Evolutionary conservation across 2,329 filamentous ascomycete species (phyloP).

Genomic region (Fusarium liriodendri): DNA sequence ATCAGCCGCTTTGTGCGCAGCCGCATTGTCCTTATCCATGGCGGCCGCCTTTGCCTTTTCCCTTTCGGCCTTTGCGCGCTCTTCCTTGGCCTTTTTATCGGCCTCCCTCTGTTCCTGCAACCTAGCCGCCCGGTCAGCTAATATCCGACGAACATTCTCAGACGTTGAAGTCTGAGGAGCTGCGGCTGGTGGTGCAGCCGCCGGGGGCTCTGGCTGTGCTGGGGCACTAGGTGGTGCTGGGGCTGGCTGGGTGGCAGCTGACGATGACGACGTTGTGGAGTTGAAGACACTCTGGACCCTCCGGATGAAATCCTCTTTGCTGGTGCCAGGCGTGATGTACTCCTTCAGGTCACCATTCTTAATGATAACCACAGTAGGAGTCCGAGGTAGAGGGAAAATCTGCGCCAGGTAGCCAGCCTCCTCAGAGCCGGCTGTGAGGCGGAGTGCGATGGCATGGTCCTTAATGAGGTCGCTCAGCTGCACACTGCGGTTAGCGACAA

Average conservation of each 20-base stretch:
- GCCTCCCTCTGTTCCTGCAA: constrained; percentile 56
- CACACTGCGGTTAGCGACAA: constrained; percentile 26
- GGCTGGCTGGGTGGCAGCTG: constrained; percentile 26
- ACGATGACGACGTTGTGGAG: constrained; percentile 28
- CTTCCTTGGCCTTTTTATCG: constrained; percentile 62
- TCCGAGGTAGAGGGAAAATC: constrained; percentile 82
- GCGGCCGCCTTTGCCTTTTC: constrained; percentile 54
- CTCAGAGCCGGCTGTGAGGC: constrained; percentile 77
- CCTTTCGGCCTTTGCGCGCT: constrained; percentile 57
- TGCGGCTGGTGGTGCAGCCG: constrained; percentile 27
- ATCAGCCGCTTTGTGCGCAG: constrained; percentile 61
- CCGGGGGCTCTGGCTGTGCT: constrained; percentile 35
- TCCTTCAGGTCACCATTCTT: constrained; percentile 82
- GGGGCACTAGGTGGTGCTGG: constrained; percentile 22
- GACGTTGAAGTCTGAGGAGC: constrained; percentile 42
- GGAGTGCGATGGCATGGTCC: constrained; percentile 75
- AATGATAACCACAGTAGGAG: constrained; percentile 85
- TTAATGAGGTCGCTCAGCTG: constrained; percentile 68
- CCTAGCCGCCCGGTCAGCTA: constrained; percentile 63
- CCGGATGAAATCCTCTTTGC: constrained; percentile 73
- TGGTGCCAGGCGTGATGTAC: constrained; percentile 74
- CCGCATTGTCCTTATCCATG: constrained; percentile 44
- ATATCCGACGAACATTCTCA: constrained; percentile 51
- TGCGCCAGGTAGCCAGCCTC: constrained; percentile 86
- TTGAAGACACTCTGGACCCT: constrained; percentile 51